Conservation (phyloP, 1,284 basidiomycete genomes). For the Trametes pubescens region DNA sequence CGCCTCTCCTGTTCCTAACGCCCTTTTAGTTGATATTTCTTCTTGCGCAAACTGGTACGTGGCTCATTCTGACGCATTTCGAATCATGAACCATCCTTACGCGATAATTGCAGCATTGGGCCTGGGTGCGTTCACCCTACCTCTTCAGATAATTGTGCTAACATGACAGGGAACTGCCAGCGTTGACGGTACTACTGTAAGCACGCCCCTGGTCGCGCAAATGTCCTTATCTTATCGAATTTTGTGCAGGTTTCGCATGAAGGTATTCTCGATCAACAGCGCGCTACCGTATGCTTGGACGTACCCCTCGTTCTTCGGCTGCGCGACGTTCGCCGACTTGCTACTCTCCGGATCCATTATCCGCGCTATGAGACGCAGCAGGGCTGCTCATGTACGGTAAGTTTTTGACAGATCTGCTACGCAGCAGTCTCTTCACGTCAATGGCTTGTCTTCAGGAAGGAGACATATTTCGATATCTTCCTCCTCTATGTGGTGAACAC, state of each 20-base stretch:
- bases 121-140: not conserved
- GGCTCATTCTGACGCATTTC: not conserved
- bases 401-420: too few relatives aligned
- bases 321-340: not conserved
- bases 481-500: slow-evolving; percentile 21
- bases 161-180: not conserved
- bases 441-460: slow-evolving; percentile 12
- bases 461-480: slow-evolving; percentile 16
- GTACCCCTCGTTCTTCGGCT: not conserved
- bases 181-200: not conserved
- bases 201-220: too few relatives aligned
- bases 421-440: too few relatives aligned
- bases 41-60: not conserved
- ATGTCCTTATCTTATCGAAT: not conserved
- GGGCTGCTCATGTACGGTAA: not conserved
- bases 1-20: too few relatives aligned
- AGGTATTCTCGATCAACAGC: not conserved
- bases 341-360: not conserved
- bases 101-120: not conserved
- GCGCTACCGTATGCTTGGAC: not conserved
- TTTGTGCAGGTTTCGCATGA: not conserved
- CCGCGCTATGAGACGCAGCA: slow-evolving; percentile 1
- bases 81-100: not conserved
- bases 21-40: not conserved
- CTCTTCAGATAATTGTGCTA: too few relatives aligned